A percentile compares a stretch with the other conserved stretches of the same genome.
These are phyloP conservation scores for Hygrophorus russula DNA, from an alignment of 768 basidiomycete species.

Conservation along the genomic window DNA sequence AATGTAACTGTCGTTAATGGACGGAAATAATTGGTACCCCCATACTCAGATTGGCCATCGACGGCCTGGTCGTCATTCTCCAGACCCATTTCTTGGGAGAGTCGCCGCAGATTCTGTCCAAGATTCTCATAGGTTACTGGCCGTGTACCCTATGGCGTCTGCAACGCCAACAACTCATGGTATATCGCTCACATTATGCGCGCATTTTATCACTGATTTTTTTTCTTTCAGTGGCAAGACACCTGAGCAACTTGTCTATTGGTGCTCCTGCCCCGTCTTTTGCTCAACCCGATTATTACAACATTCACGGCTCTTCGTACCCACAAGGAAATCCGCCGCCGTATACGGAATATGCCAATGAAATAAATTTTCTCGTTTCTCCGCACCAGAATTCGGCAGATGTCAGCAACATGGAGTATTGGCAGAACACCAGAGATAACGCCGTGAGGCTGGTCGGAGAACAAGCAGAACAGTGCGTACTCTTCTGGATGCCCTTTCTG, in stretches of 20 bases:
- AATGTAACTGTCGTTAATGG: not conserved
- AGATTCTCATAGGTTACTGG: constrained; percentile 55
- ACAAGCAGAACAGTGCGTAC: constrained; percentile 37
- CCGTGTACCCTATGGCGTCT: constrained; percentile 64
- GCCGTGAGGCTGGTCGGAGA: constrained; percentile 49
- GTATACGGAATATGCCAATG: constrained; percentile 60
- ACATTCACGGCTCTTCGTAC: constrained; percentile 17
- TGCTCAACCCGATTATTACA: constrained; percentile 45
- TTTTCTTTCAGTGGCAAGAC: constrained; percentile 44
- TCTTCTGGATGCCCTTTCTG: constrained; percentile 10
- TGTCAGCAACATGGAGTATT: constrained; percentile 37
- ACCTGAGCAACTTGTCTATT: constrained; percentile 49
- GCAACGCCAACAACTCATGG: constrained; percentile 72
- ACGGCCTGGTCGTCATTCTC: not conserved
- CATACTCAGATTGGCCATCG: constrained; percentile 1
- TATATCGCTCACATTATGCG: constrained; percentile 16
- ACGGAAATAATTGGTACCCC: constrained; percentile 1
- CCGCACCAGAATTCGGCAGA: constrained; percentile 26
- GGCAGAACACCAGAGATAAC: constrained; percentile 53
- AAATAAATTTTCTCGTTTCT: constrained; percentile 45
- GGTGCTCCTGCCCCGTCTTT: constrained; percentile 54
- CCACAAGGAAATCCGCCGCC: constrained; percentile 35
- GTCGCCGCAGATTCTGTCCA: constrained; percentile 42
- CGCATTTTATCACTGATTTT: constrained; percentile 1
- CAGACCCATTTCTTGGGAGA: constrained; percentile 4